These are phyloP conservation scores for Leishmania gerbilli DNA, from an alignment of 208 protist genomes.

Conservation along the genomic window DNA sequence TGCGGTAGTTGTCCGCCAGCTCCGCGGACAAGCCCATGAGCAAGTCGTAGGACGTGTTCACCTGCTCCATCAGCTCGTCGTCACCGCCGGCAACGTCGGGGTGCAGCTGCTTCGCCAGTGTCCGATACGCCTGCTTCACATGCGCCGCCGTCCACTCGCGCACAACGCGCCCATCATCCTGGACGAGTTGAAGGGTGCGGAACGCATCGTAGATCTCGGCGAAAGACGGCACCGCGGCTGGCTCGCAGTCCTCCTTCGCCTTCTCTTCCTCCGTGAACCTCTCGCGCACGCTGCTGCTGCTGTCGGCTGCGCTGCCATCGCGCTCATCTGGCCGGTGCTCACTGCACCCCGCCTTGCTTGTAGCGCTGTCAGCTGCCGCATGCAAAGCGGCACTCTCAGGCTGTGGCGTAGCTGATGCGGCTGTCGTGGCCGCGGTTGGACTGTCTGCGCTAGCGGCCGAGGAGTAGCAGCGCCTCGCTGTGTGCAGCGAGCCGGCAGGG, in stretches of 20 bases:
- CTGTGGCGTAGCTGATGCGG: background rate
- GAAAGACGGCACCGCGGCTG: conserved; percentile 14
- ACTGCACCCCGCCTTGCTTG: background rate
- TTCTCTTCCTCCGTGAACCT: background rate
- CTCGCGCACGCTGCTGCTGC: background rate
- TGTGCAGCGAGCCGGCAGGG: conserved; percentile 3
- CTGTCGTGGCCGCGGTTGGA: background rate
- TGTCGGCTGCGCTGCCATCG: background rate
- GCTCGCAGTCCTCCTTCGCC: conserved; percentile 6
- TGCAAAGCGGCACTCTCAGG: background rate
- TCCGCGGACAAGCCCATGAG: conserved; percentile 16
- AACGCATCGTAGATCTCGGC: conserved; percentile 24
- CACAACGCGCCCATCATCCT: conserved; percentile 14
- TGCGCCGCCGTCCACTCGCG: conserved; percentile 28
- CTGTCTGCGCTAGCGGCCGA: background rate
- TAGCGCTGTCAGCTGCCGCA: background rate
- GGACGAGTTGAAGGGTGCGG: conserved; percentile 22
- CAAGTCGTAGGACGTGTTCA: conserved; percentile 42
- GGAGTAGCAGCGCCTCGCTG: conserved; percentile 10
- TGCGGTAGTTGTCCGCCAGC: conserved; percentile 18
- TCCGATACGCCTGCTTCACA: conserved; percentile 48
- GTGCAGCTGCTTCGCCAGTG: conserved; percentile 39
- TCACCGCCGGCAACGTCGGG: conserved; percentile 43
- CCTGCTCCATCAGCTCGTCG: conserved; percentile 38
- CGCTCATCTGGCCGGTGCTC: background rate